Percentiles rank a stretch among this genome's conserved stretches.
phyloP scores from a whole-genome alignment of 2,329 filamentous ascomycete species.

The Daldinia sp. region DNA sequence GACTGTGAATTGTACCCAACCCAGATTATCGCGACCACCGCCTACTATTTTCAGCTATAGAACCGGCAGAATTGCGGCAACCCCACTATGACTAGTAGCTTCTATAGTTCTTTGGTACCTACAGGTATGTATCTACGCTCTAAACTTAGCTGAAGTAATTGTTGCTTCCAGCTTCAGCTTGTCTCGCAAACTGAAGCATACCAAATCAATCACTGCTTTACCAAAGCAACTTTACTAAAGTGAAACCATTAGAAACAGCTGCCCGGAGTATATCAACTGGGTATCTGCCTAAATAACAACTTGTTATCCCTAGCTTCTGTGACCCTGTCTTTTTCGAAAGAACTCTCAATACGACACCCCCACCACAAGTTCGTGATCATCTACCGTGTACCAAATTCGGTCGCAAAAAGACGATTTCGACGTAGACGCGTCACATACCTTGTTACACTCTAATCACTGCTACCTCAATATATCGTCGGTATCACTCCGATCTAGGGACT shows the following conservation, averaged over 20 bases:
- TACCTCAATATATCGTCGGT: neutral
- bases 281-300: no score
- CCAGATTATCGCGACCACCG: slow-evolving; percentile 15
- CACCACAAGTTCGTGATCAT: neutral
- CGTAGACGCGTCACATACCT: neutral
- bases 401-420: neutral
- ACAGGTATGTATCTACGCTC: neutral
- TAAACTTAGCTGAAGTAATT: neutral
- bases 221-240: no score
- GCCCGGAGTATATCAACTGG: no score
- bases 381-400: neutral
- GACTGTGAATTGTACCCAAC: slow-evolving; percentile 19
- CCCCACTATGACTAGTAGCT: slow-evolving; percentile 43
- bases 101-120: slow-evolving; percentile 15
- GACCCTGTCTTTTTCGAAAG: neutral
- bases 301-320: neutral
- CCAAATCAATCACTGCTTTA: neutral
- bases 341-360: neutral
- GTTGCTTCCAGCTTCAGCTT: neutral
- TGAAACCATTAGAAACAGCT: no score
- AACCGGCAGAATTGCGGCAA: slow-evolving; percentile 31
- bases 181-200: neutral
- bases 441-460: neutral
- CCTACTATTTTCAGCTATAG: slow-evolving; percentile 24
- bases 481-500: neutral